Base-by-base conservation (phyloP, 768 basidiomycete genomes). In the Leccinum truebloodii region DNA sequence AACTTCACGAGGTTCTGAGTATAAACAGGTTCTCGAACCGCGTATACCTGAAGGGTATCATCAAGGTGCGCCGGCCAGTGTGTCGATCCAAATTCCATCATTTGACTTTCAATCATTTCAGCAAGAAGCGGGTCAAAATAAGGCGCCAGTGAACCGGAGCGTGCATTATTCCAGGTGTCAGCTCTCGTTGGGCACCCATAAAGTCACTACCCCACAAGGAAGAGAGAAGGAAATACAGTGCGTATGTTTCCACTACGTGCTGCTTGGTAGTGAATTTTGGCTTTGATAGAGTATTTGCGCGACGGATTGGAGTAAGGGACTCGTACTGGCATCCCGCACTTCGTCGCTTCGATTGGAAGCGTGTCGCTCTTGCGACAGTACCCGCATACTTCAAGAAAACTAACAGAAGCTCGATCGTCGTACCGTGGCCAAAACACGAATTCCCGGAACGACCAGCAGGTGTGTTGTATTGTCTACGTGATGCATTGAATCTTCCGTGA, bases 151-250 rank as follows among this genome's bases (percentile, higher is more conserved):
- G 28, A 66, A 70, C 65, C 68, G 66, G 60, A 77, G 63, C 10
- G 85, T 86, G 59, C 88, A 90, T 71, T 94, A 94, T 69, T 89
- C 91, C 1, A 81, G 84, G 66, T 91, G 90, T 70, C 92, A 94
- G 69, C 81, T 94, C 26, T 90, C 84, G 69, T 72, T 94, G 67
- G 83, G 85, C 64, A 80, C 87, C 61, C 82, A 85, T 32, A 74
- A 81, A n/a, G 70, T 75, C 54, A 14, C 64, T 64, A 75, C 59
- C 37, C 57, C 60, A 4, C 63, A 61, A 75, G 46, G 79, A 78
- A 65, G 69, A 72, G 53, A 72, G 41, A 70, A 75, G 56, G 74
- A 71, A 55, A 57, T 80, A 34, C 80, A 84, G 86, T 87, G 67
- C 67, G 85, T 73, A 48, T 22, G 18, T 44, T 55, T 53, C 22